Evolutionary conservation across 352 stramenopile species (phyloP).

Genomic region (Thraustochytrium striatum): DNA sequence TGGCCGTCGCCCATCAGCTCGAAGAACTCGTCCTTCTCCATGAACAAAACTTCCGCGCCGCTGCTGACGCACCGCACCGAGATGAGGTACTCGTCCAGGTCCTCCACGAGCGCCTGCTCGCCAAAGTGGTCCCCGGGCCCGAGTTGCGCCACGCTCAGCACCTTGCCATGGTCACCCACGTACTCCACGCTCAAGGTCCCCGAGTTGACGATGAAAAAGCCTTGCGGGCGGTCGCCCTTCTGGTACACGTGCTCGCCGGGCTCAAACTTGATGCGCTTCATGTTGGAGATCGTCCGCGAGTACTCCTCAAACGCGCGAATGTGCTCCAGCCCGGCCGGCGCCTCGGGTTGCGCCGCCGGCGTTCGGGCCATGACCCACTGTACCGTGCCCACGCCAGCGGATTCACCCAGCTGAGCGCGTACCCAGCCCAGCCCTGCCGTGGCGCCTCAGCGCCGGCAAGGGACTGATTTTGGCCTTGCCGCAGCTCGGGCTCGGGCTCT

Average conservation of each 20-base stretch:
- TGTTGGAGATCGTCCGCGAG: neutral
- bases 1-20: slow-evolving; percentile 1
- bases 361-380: no score
- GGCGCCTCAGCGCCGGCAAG: no score
- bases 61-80: slow-evolving; percentile 39
- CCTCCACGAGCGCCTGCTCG: slow-evolving; percentile 48
- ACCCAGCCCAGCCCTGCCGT: no score
- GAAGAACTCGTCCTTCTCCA: slow-evolving; percentile 42
- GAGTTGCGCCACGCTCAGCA: slow-evolving; percentile 32
- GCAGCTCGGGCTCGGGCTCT: no score
- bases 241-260: slow-evolving; percentile 8
- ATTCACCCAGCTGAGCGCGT: no score
- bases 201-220: slow-evolving; percentile 47
- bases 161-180: neutral
- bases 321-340: no score
- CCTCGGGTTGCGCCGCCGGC: no score
- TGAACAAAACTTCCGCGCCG: slow-evolving; percentile 6
- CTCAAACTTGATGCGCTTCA: slow-evolving; percentile 16
- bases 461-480: no score
- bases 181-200: slow-evolving; percentile 29
- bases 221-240: slow-evolving; percentile 4
- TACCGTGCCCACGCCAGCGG: no score
- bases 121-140: slow-evolving; percentile 48
- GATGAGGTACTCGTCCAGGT: neutral
- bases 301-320: slow-evolving; percentile 17